phyloP scores from a whole-genome alignment of 2,329 filamentous ascomycete genomes.

The Fusarium albidum region DNA sequence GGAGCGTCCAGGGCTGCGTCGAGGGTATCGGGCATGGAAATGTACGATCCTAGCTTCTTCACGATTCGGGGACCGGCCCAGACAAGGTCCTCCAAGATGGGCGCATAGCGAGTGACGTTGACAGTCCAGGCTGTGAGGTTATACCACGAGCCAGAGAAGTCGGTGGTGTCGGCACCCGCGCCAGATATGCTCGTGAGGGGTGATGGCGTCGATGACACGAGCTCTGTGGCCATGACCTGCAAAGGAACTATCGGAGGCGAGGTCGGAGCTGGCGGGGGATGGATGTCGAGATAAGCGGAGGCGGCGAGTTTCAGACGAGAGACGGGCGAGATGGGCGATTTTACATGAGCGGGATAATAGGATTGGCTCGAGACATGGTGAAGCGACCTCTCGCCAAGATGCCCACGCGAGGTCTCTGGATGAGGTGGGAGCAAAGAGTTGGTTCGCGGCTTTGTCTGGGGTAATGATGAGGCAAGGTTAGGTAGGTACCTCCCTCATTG shows the following conservation, averaged over 20 bases:
- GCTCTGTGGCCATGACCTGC: slow-evolving; percentile 37
- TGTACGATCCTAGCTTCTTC: slow-evolving; percentile 71
- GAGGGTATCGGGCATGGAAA: slow-evolving; percentile 66
- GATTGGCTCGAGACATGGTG: slow-evolving; percentile 34
- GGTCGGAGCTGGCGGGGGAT: not conserved
- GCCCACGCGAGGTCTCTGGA: slow-evolving; percentile 12
- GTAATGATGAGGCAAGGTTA: slow-evolving; percentile 26
- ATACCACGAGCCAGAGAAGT: slow-evolving; percentile 52
- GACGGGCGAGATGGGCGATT: slow-evolving; percentile 1
- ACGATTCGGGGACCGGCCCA: slow-evolving; percentile 75
- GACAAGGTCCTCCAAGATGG: slow-evolving; percentile 73
- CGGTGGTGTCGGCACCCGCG: slow-evolving; percentile 16
- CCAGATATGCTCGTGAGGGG: slow-evolving; percentile 26
- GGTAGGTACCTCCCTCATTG: too few relatives aligned
- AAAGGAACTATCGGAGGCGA: slow-evolving; percentile 11
- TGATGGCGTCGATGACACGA: slow-evolving; percentile 29
- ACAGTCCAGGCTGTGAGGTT: slow-evolving; percentile 66
- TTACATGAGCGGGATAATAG: slow-evolving; percentile 21
- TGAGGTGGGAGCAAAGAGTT: slow-evolving; percentile 11
- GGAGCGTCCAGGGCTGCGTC: slow-evolving; percentile 57
- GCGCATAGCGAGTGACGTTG: slow-evolving; percentile 67
- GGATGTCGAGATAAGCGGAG: not conserved
- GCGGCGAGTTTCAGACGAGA: not conserved
- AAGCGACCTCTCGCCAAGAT: slow-evolving; percentile 27
- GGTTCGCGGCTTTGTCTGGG: slow-evolving; percentile 20